Conservation (phyloP, 768 basidiomycete genomes). For the Collybia mongolica region DNA sequence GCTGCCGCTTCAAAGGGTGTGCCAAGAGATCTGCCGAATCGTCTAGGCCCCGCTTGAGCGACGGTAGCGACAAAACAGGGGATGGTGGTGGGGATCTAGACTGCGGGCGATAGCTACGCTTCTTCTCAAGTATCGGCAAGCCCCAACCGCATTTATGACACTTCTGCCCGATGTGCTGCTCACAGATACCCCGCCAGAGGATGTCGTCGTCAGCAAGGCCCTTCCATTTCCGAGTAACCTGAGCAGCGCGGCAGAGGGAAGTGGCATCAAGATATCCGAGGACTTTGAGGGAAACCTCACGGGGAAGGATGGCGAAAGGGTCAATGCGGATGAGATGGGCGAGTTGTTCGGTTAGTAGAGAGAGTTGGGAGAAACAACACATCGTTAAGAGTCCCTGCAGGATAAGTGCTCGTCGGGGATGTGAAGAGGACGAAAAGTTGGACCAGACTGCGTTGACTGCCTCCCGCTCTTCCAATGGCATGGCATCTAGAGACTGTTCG, state of each 20-base stretch:
- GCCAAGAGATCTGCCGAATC: conserved; percentile 17
- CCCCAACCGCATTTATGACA: conserved; percentile 99
- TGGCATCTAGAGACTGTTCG: conserved; percentile 80
- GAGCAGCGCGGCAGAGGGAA: conserved; percentile 90
- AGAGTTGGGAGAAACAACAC: conserved; percentile 99
- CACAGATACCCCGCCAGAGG: conserved; percentile 94
- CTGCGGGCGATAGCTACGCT: conserved; percentile 43
- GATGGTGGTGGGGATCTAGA: conserved; percentile 22
- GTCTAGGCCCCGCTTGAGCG: conserved; percentile 37
- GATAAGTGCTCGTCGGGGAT: conserved; percentile 88
- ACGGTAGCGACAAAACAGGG: conserved; percentile 10
- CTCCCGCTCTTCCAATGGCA: conserved; percentile 83
- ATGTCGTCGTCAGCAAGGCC: conserved; percentile 91
- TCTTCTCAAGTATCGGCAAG: conserved; percentile 84
- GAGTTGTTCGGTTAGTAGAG: conserved; percentile 91
- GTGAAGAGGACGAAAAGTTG: conserved; percentile 92
- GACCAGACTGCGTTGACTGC: conserved; percentile 94
- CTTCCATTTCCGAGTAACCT: conserved; percentile 85
- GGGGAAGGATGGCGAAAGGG: conserved; percentile 87
- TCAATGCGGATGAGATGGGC: conserved; percentile 93
- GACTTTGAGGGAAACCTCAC: conserved; percentile 85
- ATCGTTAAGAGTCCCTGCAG: conserved; percentile 96
- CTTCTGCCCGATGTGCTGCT: conserved; percentile 97
- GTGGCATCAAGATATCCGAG: conserved; percentile 89
- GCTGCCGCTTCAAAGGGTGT: conserved; percentile 53